Base-by-base conservation (phyloP, 371 early-diverging fungal genomes). In the Lichtheimia ornata region DNA sequence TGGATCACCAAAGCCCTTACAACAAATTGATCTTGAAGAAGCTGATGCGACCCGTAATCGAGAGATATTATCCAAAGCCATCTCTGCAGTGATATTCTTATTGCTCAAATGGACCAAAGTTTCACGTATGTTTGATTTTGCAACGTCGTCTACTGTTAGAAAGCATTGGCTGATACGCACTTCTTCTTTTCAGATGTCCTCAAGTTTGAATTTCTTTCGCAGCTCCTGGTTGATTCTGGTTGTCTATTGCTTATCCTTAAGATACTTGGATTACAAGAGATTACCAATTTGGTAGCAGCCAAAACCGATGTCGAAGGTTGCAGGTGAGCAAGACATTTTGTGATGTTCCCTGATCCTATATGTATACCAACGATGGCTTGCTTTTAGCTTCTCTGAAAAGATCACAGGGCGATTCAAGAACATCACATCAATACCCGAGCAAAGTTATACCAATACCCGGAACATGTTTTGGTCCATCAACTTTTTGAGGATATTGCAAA, bases 201-300 rank as follows among this genome's bases (percentile, higher is more conserved):
- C 24, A 89, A 88, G 60, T 91, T 88, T 70, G 92, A 94, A 66
- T 89, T 92, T 70, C 63, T 92, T 2, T 86, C 87, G 5, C 91
- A 91, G 62, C 76, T 90, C 0, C 70, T 95, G 50, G 84, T 92
- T 25, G 95, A 95, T 67, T 90, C 91, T 30, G 93, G 92, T 44
- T 88, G 91, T 54, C 77, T 92, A 27, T 76, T 95, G 12, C 68
- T 95, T 25, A 86, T 93, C 22, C 74, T 95, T 28, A 93, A 92
- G 63, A 83, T 95, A 66, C 78, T 93, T 51, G 91, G 90, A 2
- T 77, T 92, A 40, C 91, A 91, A 62, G 90, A 91, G 68, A 77
- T 86, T 25, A 75, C 84, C 0, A 64, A 70, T 3, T 65, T 84
- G 5, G 77, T 83, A 4, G 69, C 77, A 6, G 76, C 79, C 25